These are phyloP conservation scores for Calvatia gigantea DNA, from an alignment of 768 basidiomycete species.

Conservation along the genomic window DNA sequence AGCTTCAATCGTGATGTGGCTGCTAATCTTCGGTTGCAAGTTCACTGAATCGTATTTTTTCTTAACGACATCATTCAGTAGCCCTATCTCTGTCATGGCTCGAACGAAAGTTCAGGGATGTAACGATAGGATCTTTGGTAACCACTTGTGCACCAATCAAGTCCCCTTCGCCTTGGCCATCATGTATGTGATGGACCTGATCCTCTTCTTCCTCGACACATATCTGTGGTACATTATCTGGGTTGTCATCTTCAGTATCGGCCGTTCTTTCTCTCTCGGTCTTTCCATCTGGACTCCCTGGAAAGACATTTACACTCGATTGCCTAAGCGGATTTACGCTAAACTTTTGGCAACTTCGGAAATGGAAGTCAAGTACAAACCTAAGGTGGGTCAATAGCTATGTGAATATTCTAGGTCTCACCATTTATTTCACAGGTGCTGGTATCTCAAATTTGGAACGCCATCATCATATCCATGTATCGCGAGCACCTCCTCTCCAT, in stretches of 20 bases:
- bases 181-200: conserved; percentile 99
- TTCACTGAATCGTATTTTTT: conserved; percentile 98
- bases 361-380: conserved; percentile 99
- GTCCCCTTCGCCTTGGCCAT: conserved; percentile 92
- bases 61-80: conserved; percentile 93
- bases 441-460: conserved; percentile 99
- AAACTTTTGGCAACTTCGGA: conserved; percentile 93
- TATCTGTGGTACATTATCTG: conserved; percentile 99
- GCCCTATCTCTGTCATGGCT: conserved; percentile 95
- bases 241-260: conserved; percentile 93
- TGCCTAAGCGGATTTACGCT: conserved; percentile 98
- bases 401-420: neutral
- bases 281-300: conserved; percentile 99
- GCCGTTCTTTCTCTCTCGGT: conserved; percentile 86
- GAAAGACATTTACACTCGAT: conserved; percentile 93
- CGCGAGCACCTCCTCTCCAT: conserved; percentile 97
- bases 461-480: conserved; percentile 99
- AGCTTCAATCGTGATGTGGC: conserved; percentile 86
- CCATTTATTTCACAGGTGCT: conserved; percentile 48
- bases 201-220: conserved; percentile 98
- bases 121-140: conserved; percentile 79
- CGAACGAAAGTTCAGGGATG: conserved; percentile 92
- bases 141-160: conserved; percentile 82
- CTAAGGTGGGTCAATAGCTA: conserved; percentile 46
- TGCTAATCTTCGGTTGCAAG: conserved; percentile 95